phyloP scores from a whole-genome alignment of 495 filamentous ascomycete species.

The Hapsidospora chrysogenum region DNA sequence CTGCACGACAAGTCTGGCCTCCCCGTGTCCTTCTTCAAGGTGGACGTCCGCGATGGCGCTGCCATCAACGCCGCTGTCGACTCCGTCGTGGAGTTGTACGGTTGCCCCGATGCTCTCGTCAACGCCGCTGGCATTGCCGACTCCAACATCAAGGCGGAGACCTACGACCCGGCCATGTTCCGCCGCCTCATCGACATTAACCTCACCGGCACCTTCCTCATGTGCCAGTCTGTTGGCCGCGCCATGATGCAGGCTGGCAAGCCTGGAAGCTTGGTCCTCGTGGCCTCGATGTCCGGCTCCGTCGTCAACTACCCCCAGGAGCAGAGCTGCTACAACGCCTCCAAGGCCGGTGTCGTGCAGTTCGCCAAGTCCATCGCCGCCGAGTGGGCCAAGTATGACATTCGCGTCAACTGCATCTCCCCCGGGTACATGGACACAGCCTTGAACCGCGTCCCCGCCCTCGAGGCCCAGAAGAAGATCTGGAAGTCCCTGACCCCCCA shows the following conservation, averaged over 20 bases:
- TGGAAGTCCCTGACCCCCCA: constrained; percentile 64
- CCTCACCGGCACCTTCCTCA: constrained; percentile 54
- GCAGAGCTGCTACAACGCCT: constrained; percentile 65
- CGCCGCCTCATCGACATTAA: constrained; percentile 62
- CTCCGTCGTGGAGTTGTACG: constrained; percentile 40
- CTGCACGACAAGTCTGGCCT: constrained; percentile 50
- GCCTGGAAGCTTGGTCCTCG: constrained; percentile 55
- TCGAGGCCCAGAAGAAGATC: constrained; percentile 62
- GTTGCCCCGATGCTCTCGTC: constrained; percentile 54
- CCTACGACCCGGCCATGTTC: constrained; percentile 47
- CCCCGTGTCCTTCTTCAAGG: constrained; percentile 58
- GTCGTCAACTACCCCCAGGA: constrained; percentile 71
- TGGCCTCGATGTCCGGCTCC: constrained; percentile 62
- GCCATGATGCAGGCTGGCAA: constrained; percentile 47
- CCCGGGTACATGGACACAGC: constrained; percentile 73
- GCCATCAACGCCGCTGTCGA: constrained; percentile 45
- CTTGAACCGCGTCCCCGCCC: constrained; percentile 52
- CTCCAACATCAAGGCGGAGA: constrained; percentile 36
- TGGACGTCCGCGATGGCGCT: constrained; percentile 53
- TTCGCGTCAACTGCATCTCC: constrained; percentile 64
- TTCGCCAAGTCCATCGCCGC: constrained; percentile 60
- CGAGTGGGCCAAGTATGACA: constrained; percentile 62
- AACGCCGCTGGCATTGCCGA: constrained; percentile 79
- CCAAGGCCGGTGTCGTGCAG: constrained; percentile 64
- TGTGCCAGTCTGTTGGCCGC: constrained; percentile 45